phyloP scores from a whole-genome alignment of 495 filamentous ascomycete genomes.

The Tuber brumale region DNA sequence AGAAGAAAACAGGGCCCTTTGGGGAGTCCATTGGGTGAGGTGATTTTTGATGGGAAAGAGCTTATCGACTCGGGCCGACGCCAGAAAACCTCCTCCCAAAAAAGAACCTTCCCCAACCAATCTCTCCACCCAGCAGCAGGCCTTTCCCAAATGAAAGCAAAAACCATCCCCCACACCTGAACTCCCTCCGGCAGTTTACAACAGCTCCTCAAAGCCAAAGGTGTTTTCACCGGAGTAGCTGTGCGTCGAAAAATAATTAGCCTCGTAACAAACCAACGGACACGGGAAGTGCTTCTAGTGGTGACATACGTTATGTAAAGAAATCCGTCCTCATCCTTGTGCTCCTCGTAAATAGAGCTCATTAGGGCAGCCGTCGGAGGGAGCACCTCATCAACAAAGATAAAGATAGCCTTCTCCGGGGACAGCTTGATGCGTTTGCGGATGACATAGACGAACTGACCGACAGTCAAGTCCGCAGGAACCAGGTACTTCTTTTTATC shows the following conservation, averaged over 20 bases:
- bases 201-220: constrained; percentile 58
- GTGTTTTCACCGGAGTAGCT: constrained; percentile 99
- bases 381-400: constrained; percentile 98
- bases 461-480: constrained; percentile 93
- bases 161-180: background rate
- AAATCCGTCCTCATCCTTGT: constrained; percentile 67
- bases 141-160: background rate
- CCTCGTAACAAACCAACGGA: constrained; percentile 11
- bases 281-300: background rate
- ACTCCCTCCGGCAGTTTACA: constrained; percentile 28
- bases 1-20: constrained; percentile 9
- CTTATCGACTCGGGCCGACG: constrained; percentile 1
- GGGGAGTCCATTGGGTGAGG: background rate
- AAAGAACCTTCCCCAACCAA: background rate
- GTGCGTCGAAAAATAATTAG: constrained; percentile 39
- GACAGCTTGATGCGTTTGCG: constrained; percentile 99
- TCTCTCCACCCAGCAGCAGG: background rate
- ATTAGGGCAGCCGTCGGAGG: constrained; percentile 95
- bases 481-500: constrained; percentile 99
- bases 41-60: constrained; percentile 1
- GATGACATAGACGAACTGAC: constrained; percentile 99
- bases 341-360: constrained; percentile 99
- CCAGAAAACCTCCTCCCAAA: constrained; percentile 1
- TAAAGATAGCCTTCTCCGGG: constrained; percentile 99
- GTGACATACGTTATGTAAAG: constrained; percentile 63